Evolutionary conservation across 73 alveolate genomes (phyloP).

Genomic region (Diophrys appendiculata): DNA sequence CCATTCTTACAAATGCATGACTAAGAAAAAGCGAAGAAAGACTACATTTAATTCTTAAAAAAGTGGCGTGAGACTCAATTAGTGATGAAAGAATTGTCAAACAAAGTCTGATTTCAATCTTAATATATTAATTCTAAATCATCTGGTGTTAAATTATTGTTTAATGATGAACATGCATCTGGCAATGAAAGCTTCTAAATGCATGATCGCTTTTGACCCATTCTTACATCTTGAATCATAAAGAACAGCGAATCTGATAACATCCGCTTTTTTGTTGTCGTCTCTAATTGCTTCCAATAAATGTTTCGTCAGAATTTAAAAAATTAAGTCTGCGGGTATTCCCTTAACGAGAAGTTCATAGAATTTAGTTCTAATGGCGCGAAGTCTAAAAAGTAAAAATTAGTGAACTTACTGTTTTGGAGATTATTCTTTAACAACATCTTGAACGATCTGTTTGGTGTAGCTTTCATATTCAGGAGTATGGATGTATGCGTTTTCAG

Average conservation of each 20-base stretch:
- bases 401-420: constrained; percentile 35
- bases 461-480: constrained; percentile 60
- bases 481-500: constrained; percentile 32
- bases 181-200: constrained; percentile 94
- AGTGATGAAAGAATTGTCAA: too few relatives aligned
- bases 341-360: constrained; percentile 73
- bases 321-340: constrained; percentile 71
- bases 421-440: constrained; percentile 40
- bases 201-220: constrained; percentile 94
- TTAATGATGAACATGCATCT: constrained; percentile 67
- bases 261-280: constrained; percentile 65
- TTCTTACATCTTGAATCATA: background rate
- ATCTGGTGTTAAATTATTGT: too few relatives aligned
- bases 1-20: constrained; percentile 9
- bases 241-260: constrained; percentile 60
- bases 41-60: too few relatives aligned
- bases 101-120: too few relatives aligned
- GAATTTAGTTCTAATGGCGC: constrained; percentile 65
- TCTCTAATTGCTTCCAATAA: constrained; percentile 51
- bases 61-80: too few relatives aligned
- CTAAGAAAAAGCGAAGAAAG: background rate
- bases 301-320: constrained; percentile 61
- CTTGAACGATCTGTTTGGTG: constrained; percentile 48
- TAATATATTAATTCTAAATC: too few relatives aligned
- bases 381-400: background rate